Percentiles rank a stretch among this genome's conserved stretches.
Conservation (phyloP, 2,329 filamentous ascomycete genomes). For the Claviceps sp. region DNA sequence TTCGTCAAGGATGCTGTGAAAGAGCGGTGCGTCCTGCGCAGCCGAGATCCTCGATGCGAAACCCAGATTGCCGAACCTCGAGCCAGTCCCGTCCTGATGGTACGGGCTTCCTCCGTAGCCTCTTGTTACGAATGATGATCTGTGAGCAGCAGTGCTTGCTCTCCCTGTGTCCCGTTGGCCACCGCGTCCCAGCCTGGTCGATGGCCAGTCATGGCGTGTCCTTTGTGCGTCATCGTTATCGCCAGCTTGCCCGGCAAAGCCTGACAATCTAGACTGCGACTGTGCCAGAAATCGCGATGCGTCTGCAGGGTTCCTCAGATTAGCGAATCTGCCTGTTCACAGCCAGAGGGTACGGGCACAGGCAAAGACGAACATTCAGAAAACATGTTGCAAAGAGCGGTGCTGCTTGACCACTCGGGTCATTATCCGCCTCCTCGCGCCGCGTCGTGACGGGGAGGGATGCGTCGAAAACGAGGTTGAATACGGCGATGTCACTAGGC, state of each 20-base stretch:
- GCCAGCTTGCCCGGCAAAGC: conserved; percentile 46
- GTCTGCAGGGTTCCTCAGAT: conserved; percentile 41
- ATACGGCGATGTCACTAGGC: neutral
- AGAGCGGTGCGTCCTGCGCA: conserved; percentile 74
- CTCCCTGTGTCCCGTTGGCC: conserved; percentile 19
- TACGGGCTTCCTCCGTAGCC: conserved; percentile 60
- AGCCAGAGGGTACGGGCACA: neutral
- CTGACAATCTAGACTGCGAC: conserved; percentile 81
- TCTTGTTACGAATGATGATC: conserved; percentile 32
- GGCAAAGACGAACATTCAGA: conserved; percentile 64
- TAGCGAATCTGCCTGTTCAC: neutral
- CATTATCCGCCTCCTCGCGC: conserved; percentile 21
- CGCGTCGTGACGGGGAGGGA: neutral
- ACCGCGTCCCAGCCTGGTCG: conserved; percentile 21
- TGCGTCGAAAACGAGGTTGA: neutral
- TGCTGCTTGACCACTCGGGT: conserved; percentile 11
- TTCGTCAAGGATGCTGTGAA: conserved; percentile 81
- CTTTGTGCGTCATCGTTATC: conserved; percentile 20
- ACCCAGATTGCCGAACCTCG: conserved; percentile 56
- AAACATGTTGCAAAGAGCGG: conserved; percentile 23
- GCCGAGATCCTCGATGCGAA: conserved; percentile 66
- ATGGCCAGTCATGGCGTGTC: conserved; percentile 17
- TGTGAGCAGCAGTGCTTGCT: conserved; percentile 17
- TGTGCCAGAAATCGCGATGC: conserved; percentile 92
- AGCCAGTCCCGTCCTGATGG: conserved; percentile 57